These are phyloP conservation scores for Manihot esculenta DNA, from an alignment of 441 rosid species.

Conservation along the genomic window DNA sequence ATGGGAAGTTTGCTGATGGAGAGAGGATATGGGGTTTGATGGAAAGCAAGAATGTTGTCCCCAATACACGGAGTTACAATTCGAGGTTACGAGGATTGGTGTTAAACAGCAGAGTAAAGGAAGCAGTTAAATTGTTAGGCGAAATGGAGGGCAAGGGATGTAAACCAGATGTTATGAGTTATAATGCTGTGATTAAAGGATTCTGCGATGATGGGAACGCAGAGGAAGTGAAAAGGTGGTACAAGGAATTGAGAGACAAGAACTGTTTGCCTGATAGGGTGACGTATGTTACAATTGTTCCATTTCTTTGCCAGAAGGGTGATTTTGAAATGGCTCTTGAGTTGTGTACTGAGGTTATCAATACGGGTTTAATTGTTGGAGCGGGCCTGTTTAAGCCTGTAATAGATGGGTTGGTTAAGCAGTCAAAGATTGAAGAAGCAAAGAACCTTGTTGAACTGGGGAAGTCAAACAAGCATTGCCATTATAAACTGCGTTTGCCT, in stretches of 20 bases:
- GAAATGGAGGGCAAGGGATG: constrained; percentile 45
- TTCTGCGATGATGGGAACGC: constrained; percentile 37
- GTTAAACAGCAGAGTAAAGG: constrained; percentile 33
- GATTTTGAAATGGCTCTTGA: constrained; percentile 49
- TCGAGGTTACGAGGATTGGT: constrained; percentile 50
- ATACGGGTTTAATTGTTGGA: constrained; percentile 26
- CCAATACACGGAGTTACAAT: constrained; percentile 55
- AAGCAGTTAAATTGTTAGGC: constrained; percentile 38
- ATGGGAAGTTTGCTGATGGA: constrained; percentile 46
- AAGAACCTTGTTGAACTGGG: constrained; percentile 47
- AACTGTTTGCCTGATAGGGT: constrained; percentile 29
- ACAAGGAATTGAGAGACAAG: constrained; percentile 39
- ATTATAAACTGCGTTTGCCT: constrained; percentile 37
- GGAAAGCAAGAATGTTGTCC: constrained; percentile 42
- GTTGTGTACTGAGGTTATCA: constrained; percentile 46
- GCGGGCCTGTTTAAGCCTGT: constrained; percentile 44
- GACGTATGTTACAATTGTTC: constrained; percentile 38
- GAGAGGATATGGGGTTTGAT: constrained; percentile 57
- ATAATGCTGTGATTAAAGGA: constrained; percentile 51
- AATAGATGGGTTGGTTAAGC: constrained; percentile 52
- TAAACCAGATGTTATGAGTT: constrained; percentile 45
- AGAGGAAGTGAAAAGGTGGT: constrained; percentile 54
- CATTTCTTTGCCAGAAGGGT: constrained; percentile 45
- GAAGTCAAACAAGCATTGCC: constrained; percentile 30
- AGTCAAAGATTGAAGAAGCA: constrained; percentile 48